A percentile compares a stretch with the other conserved stretches of the same genome.
Evolutionary conservation across 331 rosid species (phyloP).

Genomic region (Telfairia occidentalis): DNA sequence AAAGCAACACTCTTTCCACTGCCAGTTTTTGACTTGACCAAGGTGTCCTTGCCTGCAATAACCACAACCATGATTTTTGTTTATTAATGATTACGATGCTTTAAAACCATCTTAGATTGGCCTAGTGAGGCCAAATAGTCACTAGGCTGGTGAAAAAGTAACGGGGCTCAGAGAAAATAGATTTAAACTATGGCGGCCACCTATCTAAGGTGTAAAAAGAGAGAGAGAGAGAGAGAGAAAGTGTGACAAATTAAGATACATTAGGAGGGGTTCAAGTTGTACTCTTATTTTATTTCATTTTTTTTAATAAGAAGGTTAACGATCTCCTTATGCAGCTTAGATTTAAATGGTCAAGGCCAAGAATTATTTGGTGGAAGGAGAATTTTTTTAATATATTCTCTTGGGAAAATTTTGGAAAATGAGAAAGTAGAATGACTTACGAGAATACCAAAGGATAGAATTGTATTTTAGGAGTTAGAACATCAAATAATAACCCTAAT

Average conservation of each 20-base stretch:
- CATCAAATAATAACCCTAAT: not conserved
- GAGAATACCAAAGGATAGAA: not conserved
- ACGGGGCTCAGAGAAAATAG: not conserved
- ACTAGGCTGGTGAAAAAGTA: not conserved
- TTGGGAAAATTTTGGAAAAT: not conserved
- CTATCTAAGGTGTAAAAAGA: too few species aligned
- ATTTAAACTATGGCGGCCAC: not conserved
- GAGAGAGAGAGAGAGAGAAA: too few species aligned
- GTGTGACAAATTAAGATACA: not conserved
- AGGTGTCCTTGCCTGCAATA: conserved; percentile 57
- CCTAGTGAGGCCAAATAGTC: not conserved
- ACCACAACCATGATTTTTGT: not conserved
- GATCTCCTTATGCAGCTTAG: not conserved
- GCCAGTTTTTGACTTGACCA: conserved; percentile 93
- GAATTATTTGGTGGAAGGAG: not conserved
- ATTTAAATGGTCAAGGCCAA: not conserved
- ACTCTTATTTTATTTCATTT: not conserved
- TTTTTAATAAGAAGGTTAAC: too few species aligned
- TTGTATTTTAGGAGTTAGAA: not conserved
- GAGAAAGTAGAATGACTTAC: not conserved
- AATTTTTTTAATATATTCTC: not conserved
- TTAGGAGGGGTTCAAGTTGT: not conserved
- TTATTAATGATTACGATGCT: not conserved
- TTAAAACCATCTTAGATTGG: not conserved
- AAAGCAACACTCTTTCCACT: conserved; percentile 87